These are phyloP conservation scores for Cercospora janseana DNA, from an alignment of 2,329 filamentous ascomycete genomes.

Conservation along the genomic window DNA sequence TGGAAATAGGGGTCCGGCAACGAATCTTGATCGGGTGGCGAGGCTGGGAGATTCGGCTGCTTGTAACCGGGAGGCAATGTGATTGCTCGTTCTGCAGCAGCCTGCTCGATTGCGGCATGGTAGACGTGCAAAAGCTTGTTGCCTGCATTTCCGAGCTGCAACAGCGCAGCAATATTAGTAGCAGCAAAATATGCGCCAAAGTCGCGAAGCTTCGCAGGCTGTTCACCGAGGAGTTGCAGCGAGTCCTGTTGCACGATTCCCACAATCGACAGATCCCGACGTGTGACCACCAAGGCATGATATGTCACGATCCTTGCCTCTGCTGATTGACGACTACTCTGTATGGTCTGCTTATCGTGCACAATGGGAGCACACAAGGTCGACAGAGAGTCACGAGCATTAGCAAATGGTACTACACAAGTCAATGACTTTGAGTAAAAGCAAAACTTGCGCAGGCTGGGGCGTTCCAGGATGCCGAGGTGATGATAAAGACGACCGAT, in stretches of 20 bases:
- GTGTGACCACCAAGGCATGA: constrained; percentile 64
- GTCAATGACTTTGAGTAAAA: constrained; percentile 71
- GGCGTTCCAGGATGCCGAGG: constrained; percentile 72
- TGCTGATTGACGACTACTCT: constrained; percentile 43
- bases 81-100: background rate
- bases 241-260: constrained; percentile 51
- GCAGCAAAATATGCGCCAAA: constrained; percentile 58
- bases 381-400: constrained; percentile 67
- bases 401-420: constrained; percentile 64
- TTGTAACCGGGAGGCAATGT: no score
- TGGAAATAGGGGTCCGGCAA: constrained; percentile 1
- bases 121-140: constrained; percentile 49
- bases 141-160: constrained; percentile 54
- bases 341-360: constrained; percentile 37
- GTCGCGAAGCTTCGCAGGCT: constrained; percentile 48
- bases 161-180: constrained; percentile 53
- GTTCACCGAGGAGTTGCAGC: constrained; percentile 53
- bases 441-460: constrained; percentile 69
- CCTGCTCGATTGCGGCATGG: constrained; percentile 23
- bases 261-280: constrained; percentile 50
- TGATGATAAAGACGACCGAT: constrained; percentile 85
- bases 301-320: constrained; percentile 63
- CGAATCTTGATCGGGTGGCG: background rate
- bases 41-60: background rate
- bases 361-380: constrained; percentile 61